These are phyloP conservation scores for Mycena kentingensis DNA, from an alignment of 768 basidiomycete genomes.

Conservation along the genomic window DNA sequence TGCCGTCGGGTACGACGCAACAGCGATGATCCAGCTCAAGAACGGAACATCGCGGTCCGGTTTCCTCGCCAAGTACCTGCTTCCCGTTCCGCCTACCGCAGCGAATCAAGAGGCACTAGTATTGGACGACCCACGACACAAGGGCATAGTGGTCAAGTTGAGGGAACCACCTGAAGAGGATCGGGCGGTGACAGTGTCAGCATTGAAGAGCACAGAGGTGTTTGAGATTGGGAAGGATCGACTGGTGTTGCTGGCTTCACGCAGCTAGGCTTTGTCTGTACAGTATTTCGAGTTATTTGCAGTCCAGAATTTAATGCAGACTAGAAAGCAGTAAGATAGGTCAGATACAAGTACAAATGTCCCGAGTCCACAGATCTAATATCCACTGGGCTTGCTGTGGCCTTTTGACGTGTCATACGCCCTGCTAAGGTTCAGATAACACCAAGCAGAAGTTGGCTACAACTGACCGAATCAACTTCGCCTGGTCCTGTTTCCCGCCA, in stretches of 20 bases:
- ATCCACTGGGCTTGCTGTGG: conserved; percentile 71
- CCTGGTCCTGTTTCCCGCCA: conserved; percentile 81
- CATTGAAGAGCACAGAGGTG: conserved; percentile 35
- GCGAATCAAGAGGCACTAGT: conserved; percentile 53
- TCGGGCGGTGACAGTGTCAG: conserved; percentile 38
- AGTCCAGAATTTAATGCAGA: conserved; percentile 10
- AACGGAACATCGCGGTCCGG: conserved; percentile 33
- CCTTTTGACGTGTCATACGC: conserved; percentile 77
- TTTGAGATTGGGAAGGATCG: conserved; percentile 38
- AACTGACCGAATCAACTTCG: conserved; percentile 67
- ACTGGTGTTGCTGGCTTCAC: conserved; percentile 39
- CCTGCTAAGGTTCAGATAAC: neutral
- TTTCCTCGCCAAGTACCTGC: conserved; percentile 44
- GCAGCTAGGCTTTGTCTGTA: no score
- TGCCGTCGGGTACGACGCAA: conserved; percentile 38
- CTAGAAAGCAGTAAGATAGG: conserved; percentile 7
- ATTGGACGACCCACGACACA: conserved; percentile 45
- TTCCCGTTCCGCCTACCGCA: conserved; percentile 39
- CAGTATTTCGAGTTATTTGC: conserved; percentile 43
- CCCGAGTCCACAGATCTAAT: conserved; percentile 45
- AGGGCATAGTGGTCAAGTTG: conserved; percentile 46
- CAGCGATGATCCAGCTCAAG: conserved; percentile 35
- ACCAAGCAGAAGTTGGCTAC: neutral
- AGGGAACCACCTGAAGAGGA: conserved; percentile 38
- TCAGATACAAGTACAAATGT: conserved; percentile 1